Evolutionary conservation across 139 green algal genomes (phyloP).

Genomic region (Auxenochlorella pyrenoidosa): DNA sequence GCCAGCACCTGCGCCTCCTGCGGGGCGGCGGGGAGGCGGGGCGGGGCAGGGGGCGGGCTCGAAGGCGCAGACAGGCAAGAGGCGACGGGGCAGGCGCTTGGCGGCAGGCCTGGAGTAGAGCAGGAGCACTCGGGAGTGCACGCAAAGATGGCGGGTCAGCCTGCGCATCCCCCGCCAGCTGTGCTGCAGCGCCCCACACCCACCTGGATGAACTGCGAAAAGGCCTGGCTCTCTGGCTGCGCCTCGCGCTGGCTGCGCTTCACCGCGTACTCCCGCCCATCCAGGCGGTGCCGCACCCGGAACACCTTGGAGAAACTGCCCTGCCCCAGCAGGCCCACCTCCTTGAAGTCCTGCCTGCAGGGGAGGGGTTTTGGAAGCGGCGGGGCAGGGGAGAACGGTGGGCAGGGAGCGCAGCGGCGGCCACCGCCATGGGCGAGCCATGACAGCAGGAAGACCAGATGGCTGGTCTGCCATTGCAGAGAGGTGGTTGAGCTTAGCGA

Average conservation of each 20-base stretch:
- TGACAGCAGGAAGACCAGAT: too few relatives aligned
- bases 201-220: conserved; percentile 45
- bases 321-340: conserved; percentile 70
- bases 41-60: too few relatives aligned
- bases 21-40: not conserved
- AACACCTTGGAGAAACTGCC: conserved; percentile 86
- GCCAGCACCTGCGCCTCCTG: conserved; percentile 90
- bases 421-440: too few relatives aligned
- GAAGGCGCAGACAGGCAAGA: not conserved
- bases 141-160: too few relatives aligned
- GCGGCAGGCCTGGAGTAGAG: not conserved
- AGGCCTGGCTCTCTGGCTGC: conserved; percentile 44
- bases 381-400: not conserved
- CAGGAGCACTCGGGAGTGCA: not conserved
- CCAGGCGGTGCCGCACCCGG: conserved; percentile 73
- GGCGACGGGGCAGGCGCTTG: too few relatives aligned
- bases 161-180: too few relatives aligned
- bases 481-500: too few relatives aligned
- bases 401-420: not conserved
- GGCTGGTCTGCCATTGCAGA: too few relatives aligned
- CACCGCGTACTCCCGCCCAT: conserved; percentile 88
- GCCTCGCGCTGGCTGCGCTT: conserved; percentile 80
- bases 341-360: conserved; percentile 69
- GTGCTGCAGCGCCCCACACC: too few relatives aligned
- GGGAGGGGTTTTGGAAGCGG: not conserved